Evolutionary conservation across 2,329 filamentous ascomycete species (phyloP).

Genomic region (Emericellopsis cladophorae): DNA sequence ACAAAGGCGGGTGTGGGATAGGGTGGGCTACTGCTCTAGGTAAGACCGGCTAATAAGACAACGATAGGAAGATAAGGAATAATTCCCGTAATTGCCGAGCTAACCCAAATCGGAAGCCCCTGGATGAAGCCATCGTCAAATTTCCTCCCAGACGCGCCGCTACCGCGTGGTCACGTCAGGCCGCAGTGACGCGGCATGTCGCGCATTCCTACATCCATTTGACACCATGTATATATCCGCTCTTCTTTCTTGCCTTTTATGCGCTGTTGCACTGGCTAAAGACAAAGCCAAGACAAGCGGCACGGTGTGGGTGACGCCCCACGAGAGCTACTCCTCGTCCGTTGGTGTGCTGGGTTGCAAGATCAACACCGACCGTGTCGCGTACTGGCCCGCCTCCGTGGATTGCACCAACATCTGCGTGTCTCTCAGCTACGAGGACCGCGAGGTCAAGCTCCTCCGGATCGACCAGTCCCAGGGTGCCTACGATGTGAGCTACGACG

Average conservation of each 20-base stretch:
- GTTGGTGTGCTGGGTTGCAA: slow-evolving; percentile 49
- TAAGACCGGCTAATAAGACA: neutral
- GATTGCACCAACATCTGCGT: slow-evolving; percentile 45
- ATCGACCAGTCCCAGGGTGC: slow-evolving; percentile 44
- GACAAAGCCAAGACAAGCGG: neutral
- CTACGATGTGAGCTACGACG: slow-evolving; percentile 47
- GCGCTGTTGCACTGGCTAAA: neutral
- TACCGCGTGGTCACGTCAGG: too few species aligned
- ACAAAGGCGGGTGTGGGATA: too few species aligned
- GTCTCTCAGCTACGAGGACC: slow-evolving; percentile 30
- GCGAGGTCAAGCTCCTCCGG: slow-evolving; percentile 43
- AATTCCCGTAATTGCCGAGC: too few species aligned
- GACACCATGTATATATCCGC: too few species aligned
- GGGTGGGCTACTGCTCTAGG: neutral
- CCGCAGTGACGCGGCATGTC: too few species aligned
- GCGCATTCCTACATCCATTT: too few species aligned
- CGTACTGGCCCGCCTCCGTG: slow-evolving; percentile 44
- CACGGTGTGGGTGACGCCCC: slow-evolving; percentile 32
- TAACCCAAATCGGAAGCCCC: too few species aligned
- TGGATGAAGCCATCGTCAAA: too few species aligned
- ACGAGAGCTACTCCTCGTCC: slow-evolving; percentile 44
- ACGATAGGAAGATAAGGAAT: too few species aligned
- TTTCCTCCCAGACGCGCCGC: too few species aligned
- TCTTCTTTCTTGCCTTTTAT: neutral
- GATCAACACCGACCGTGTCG: slow-evolving; percentile 45